Conservation (phyloP, 2,329 filamentous ascomycete genomes). For the Diaporthe citriasiana region DNA sequence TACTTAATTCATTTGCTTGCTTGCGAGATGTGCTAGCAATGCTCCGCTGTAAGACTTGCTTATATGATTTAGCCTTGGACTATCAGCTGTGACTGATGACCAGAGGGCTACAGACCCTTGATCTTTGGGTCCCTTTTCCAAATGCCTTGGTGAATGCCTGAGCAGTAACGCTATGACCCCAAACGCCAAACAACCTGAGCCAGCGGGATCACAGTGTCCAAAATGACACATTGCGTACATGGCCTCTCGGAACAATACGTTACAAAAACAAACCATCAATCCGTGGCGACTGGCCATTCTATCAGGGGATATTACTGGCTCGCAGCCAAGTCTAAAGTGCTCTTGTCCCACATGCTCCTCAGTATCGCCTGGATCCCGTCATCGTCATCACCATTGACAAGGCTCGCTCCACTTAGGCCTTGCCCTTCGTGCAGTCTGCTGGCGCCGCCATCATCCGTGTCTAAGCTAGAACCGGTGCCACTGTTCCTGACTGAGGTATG, state of each 20-base stretch:
- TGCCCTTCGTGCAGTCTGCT: slow-evolving; percentile 54
- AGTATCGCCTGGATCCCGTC: slow-evolving; percentile 66
- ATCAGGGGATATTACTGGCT: slow-evolving; percentile 59
- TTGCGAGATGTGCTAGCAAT: background rate
- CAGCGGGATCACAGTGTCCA: slow-evolving; percentile 8
- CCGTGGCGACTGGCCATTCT: background rate
- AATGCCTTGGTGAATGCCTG: background rate
- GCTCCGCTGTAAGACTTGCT: background rate
- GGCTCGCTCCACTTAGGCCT: slow-evolving; percentile 64
- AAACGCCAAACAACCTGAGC: slow-evolving; percentile 28
- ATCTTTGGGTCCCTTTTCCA: slow-evolving; percentile 5
- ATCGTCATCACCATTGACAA: slow-evolving; percentile 64
- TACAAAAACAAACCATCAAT: background rate
- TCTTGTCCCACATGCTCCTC: slow-evolving; percentile 74
- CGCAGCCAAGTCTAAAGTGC: slow-evolving; percentile 65
- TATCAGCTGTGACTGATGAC: background rate
- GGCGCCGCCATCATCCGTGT: slow-evolving; percentile 58
- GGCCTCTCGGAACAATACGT: background rate
- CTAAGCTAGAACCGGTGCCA: slow-evolving; percentile 58
- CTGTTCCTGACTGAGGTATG: slow-evolving; percentile 42
- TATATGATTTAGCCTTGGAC: background rate
- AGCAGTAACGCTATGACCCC: slow-evolving; percentile 18
- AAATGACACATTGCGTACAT: background rate
- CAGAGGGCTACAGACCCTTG: background rate
- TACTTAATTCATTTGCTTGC: background rate